Base-by-base conservation (phyloP, 768 basidiomycete species). In the Pleurotus cornucopiae region DNA sequence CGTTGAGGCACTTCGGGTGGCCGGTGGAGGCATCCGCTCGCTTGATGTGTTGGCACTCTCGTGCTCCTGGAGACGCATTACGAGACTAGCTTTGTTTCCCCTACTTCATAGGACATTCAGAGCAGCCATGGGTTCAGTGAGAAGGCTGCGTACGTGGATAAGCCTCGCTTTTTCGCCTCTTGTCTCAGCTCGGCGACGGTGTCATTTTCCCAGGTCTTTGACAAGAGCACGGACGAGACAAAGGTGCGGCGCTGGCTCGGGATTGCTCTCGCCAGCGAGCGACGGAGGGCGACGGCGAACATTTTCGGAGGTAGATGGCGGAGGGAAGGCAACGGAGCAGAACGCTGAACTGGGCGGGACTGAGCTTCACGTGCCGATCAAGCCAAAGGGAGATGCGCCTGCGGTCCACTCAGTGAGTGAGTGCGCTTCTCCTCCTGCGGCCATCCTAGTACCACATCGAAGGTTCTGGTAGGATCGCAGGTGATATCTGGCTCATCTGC, bases 61-160 rank as follows among this genome's bases (percentile, higher is more conserved):
- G 47, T 78, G 71, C 62, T 82, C 74, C 59, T 79, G 73, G 48
- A 88, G 71, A 54, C 83, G 79, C 39, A 77, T 63, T 57, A 85
- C 73, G 26, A 88, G 68, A 3, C 72, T 73, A 2, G 80, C 70
- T 67, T 88, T 89, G 67, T 75, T 83, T 2, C 85, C 86, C 58
- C 71, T 77, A 21, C 86, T 88, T 48, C 40, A 39, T 37, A 26
- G 47, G 45, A 46, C 60, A 21, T 11, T 18, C 16, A 14, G 47
- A 63, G 58, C 44, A 54, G 46, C 4, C 37, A 49, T 54, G 14
- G 46, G 40, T 13, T 47, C 26, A 41, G 23, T 58, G 53, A 49
- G 54, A 48, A 53, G 43, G 47, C 39, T 11, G 70, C 79, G 30
- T 70, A 85, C 85, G 72, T 67, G 45, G 84, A 73, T 37, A 88